Conservation (phyloP, 2,329 filamentous ascomycete genomes). For the Xylogone sp. region DNA sequence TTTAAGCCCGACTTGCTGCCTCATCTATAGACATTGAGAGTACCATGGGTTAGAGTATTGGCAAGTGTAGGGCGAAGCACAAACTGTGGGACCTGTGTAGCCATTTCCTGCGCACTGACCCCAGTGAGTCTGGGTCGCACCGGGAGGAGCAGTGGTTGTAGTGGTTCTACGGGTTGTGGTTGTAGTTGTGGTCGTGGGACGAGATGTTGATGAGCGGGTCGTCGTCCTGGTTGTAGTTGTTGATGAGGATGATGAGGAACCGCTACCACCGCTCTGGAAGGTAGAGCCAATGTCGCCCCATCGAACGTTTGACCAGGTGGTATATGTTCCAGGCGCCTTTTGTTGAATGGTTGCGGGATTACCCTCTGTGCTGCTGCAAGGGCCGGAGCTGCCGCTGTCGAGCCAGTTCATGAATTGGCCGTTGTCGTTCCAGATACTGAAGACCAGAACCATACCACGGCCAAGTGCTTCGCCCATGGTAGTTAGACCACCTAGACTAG, state of each 20-base stretch:
- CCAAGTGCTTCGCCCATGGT: conserved; percentile 50
- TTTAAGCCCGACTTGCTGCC: no score
- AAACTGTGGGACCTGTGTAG: conserved; percentile 5
- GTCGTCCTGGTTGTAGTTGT: not conserved
- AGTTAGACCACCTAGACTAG: conserved; percentile 48
- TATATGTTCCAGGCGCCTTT: conserved; percentile 38
- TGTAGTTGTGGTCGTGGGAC: not conserved
- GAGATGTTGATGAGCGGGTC: not conserved
- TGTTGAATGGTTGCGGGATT: conserved; percentile 43
- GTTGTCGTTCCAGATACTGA: conserved; percentile 54
- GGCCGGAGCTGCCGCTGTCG: conserved; percentile 48
- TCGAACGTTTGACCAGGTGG: conserved; percentile 26
- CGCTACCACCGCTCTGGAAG: conserved; percentile 2
- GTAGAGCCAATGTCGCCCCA: conserved; percentile 17
- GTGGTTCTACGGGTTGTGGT: not conserved
- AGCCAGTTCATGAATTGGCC: conserved; percentile 69
- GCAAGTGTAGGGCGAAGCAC: conserved; percentile 2
- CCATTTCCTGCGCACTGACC: conserved; percentile 6
- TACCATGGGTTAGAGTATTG: conserved; percentile 5
- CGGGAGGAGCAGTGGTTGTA: not conserved
- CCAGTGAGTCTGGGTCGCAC: conserved; percentile 1
- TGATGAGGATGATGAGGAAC: not conserved
- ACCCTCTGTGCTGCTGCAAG: conserved; percentile 47
- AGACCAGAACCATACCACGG: conserved; percentile 56
- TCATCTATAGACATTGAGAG: conserved; percentile 5